Evolutionary conservation across 108 stramenopile species (phyloP), one percentile per base, ranked within the genome.

Genomic region (Pseudonitzschia pungens): DNA sequence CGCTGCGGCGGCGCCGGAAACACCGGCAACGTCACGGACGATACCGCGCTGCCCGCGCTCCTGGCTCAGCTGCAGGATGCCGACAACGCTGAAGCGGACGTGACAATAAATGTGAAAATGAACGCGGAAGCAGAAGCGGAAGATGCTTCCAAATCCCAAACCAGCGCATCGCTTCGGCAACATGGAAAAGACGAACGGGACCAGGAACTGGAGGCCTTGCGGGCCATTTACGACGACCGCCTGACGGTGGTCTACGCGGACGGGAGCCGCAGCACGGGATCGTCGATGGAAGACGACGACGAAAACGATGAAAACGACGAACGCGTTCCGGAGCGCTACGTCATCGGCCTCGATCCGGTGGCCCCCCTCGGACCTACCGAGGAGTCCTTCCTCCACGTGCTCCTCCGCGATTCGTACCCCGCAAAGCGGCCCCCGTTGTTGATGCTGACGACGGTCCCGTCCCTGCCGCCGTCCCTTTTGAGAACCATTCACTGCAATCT

Each of bases 161-260:
- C n/a, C 44, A 29, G 29, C 9, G 71, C 73, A 55, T 64, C 59
- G 26, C 78, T 86, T 52, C 52, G 73, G 12, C 83, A 88, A 44
- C 57, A 66, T 31, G 81, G 85, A 28, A 73, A 64, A 5, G 76
- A 78, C 40, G 90, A 89, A 74, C 73, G 85, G 15, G 83, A 86
- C 31, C 82, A 89, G 40, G 91, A 92, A 72, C 60, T 64, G 20
- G 85, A 88, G 63, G 91, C 82, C 6, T 71, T 92, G 14, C 65
- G 78, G 53, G 91, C 87, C 3, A 89, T 92, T 62, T 92, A 89
- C 64, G 91, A 85, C 4, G 87, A 86, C 7, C 78, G 76, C 10
- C 75, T 87, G 50, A 43, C 82, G 24, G 20, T 81, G 22, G 44
- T 66, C 20, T 40, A 70, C n/a, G 29, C 24, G 27, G 29, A 27